Evolutionary conservation across 2,329 filamentous ascomycete genomes (phyloP).

Genomic region (Cercospora zeina): DNA sequence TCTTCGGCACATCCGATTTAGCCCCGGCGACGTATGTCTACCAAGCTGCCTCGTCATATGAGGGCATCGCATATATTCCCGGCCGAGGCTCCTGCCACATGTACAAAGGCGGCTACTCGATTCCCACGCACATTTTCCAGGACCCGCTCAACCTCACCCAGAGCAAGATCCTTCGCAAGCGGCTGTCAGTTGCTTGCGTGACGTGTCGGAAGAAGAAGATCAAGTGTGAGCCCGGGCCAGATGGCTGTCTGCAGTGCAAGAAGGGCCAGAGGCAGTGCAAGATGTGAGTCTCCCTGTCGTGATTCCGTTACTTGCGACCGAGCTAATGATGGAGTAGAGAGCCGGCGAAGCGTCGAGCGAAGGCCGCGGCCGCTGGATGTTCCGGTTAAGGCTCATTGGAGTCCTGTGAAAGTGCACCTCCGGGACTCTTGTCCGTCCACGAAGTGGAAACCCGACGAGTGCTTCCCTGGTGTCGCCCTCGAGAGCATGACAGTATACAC

Average conservation of each 20-base stretch:
- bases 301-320: neutral
- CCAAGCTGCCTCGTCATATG: slow-evolving; percentile 18
- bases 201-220: slow-evolving; percentile 24
- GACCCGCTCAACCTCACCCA: slow-evolving; percentile 20
- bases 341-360: slow-evolving; percentile 17
- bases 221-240: slow-evolving; percentile 21
- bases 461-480: neutral
- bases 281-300: slow-evolving; percentile 17
- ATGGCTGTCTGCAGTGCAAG: slow-evolving; percentile 22
- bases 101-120: slow-evolving; percentile 19
- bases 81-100: slow-evolving; percentile 12
- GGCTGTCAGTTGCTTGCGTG: slow-evolving; percentile 22
- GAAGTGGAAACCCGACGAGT: neutral
- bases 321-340: slow-evolving; percentile 15
- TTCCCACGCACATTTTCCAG: slow-evolving; percentile 20
- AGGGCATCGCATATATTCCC: slow-evolving; percentile 14
- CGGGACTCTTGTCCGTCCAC: neutral
- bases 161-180: slow-evolving; percentile 24
- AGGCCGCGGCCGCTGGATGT: neutral
- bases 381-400: neutral
- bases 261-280: slow-evolving; percentile 20
- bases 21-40: slow-evolving; percentile 23
- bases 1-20: slow-evolving; percentile 13
- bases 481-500: neutral
- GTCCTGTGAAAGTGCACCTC: neutral